These are phyloP conservation scores for Zoysia pacifica DNA, from an alignment of 176 grass and related monocot species.

Conservation along the genomic window DNA sequence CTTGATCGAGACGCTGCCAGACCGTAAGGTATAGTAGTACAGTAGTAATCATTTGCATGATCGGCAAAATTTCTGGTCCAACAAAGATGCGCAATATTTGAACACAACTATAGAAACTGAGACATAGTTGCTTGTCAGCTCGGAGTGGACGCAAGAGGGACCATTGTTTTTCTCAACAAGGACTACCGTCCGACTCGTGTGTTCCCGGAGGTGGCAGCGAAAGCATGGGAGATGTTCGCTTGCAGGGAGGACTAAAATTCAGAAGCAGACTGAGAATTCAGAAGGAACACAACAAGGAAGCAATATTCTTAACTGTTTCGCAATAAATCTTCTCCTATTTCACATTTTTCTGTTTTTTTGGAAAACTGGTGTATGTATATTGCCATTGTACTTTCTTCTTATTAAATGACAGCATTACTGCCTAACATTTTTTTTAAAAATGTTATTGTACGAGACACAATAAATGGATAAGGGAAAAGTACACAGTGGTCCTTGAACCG, in stretches of 20 bases:
- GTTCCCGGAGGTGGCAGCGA: constrained; percentile 22
- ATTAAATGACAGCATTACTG: too few species aligned
- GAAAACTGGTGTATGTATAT: too few species aligned
- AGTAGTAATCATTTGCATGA: background rate
- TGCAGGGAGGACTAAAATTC: background rate
- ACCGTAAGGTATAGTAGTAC: constrained; percentile 33
- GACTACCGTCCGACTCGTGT: constrained; percentile 19
- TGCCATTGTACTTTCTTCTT: too few species aligned
- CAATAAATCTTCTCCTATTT: background rate
- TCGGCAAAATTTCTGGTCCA: too few species aligned
- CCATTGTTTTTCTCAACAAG: constrained; percentile 30
- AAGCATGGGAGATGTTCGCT: background rate
- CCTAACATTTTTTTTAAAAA: background rate
- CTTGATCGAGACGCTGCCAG: constrained; percentile 64
- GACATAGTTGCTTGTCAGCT: background rate
- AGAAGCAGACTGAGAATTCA: background rate
- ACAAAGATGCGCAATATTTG: background rate
- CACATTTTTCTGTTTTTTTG: too few species aligned
- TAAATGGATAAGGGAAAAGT: too few species aligned
- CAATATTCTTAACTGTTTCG: too few species aligned
- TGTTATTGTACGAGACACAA: too few species aligned
- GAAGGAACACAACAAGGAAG: too few species aligned
- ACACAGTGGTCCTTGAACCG: too few species aligned
- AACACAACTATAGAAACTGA: too few species aligned
- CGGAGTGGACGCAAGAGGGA: constrained; percentile 1